A percentile compares a stretch with the other conserved stretches of the same genome.
Conservation (phyloP, 2,329 filamentous ascomycete species). For the Neophaeococcomyces mojaviensis region DNA sequence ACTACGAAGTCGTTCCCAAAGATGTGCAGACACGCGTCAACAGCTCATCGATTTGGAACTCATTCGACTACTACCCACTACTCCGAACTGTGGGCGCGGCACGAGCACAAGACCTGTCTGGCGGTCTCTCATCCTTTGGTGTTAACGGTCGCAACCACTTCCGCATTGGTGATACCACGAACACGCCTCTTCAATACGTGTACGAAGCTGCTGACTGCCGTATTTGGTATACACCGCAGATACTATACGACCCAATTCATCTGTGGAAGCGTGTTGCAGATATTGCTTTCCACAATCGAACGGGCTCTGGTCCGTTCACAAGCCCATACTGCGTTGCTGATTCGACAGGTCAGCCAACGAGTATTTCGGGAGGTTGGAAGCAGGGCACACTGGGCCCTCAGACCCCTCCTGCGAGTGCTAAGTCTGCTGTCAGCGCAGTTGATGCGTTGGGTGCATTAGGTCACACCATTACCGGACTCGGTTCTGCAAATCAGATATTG, state of each 20-base stretch:
- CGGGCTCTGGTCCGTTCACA: constrained; percentile 22
- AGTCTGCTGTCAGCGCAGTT: background rate
- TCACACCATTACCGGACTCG: too few species aligned
- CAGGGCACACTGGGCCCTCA: constrained; percentile 15
- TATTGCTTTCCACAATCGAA: constrained; percentile 29
- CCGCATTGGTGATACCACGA: constrained; percentile 34
- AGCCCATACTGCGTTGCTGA: constrained; percentile 17
- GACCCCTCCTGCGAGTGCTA: constrained; percentile 11
- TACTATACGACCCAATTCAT: constrained; percentile 44
- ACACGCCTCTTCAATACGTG: constrained; percentile 50
- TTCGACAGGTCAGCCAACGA: constrained; percentile 17
- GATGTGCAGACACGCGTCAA: background rate
- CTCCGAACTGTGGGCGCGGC: too few species aligned
- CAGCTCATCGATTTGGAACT: constrained; percentile 26
- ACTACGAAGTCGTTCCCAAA: constrained; percentile 1
- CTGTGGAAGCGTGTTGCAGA: constrained; percentile 44
- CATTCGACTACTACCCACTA: too few species aligned
- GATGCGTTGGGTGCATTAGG: too few species aligned
- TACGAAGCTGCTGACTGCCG: constrained; percentile 54
- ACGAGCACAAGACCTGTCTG: too few species aligned
- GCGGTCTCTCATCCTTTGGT: too few species aligned
- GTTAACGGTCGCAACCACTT: constrained; percentile 40
- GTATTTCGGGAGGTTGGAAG: constrained; percentile 19
- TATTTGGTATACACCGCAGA: constrained; percentile 51
- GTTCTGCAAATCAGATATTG: too few species aligned